Evolutionary conservation across 805 yeast genomes (phyloP).

Genomic region (Candida chilensis): DNA sequence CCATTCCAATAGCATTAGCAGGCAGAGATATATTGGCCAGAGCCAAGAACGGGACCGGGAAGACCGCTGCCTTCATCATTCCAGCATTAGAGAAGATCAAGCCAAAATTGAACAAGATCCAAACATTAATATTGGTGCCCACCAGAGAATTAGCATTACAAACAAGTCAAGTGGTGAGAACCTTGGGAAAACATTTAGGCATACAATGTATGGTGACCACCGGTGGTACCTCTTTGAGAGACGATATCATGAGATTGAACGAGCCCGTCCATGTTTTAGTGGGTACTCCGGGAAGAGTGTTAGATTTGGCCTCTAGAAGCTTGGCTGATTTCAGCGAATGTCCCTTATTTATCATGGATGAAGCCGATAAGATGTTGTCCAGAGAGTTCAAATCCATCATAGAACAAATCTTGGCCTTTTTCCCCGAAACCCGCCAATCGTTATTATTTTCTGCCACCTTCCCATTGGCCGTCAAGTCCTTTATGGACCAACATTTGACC

Average conservation of each 20-base stretch:
- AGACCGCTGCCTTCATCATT: constrained; percentile 94
- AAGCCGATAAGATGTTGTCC: constrained; percentile 94
- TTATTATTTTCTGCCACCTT: constrained; percentile 91
- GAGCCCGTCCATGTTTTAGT: constrained; percentile 93
- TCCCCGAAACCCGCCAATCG: constrained; percentile 68
- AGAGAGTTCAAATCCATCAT: constrained; percentile 84
- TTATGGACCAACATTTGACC: constrained; percentile 83
- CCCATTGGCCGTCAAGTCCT: constrained; percentile 87
- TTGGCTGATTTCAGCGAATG: constrained; percentile 84
- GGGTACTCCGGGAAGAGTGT: constrained; percentile 96
- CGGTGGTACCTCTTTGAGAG: constrained; percentile 92
- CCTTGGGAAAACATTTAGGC: constrained; percentile 89
- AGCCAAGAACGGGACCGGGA: constrained; percentile 98
- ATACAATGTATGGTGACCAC: constrained; percentile 96
- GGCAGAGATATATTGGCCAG: constrained; percentile 96
- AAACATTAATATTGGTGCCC: constrained; percentile 89
- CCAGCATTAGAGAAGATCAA: constrained; percentile 87
- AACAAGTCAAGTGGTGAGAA: constrained; percentile 94
- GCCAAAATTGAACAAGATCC: constrained; percentile 77
- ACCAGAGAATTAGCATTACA: constrained; percentile 97
- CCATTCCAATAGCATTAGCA: constrained; percentile 90
- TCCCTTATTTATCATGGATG: constrained; percentile 91
- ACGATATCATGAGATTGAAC: constrained; percentile 86
- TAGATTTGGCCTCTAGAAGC: constrained; percentile 84
- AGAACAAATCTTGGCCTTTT: constrained; percentile 74